phyloP scores from a whole-genome alignment of 768 basidiomycete genomes.

The Tephrocybe sp. region DNA sequence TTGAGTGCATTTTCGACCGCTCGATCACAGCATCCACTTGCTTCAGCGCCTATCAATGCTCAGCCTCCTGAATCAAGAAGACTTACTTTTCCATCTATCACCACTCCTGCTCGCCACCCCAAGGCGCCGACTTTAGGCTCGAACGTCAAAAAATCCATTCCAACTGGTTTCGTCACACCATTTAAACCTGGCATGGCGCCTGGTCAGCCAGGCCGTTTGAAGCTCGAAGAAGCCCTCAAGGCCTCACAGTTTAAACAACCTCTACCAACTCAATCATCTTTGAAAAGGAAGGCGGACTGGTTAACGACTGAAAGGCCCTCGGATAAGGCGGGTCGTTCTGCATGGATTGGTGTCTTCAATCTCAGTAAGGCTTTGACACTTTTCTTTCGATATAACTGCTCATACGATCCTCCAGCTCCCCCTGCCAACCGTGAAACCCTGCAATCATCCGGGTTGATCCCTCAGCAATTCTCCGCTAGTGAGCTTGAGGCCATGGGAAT shows the following conservation, averaged over 20 bases:
- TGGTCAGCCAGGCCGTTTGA: slow-evolving; percentile 35
- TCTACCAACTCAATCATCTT: slow-evolving; percentile 8
- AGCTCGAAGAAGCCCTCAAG: slow-evolving; percentile 23
- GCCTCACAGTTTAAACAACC: slow-evolving; percentile 9
- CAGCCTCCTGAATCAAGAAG: slow-evolving; percentile 2
- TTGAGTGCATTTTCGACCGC: slow-evolving; percentile 15
- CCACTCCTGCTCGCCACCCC: slow-evolving; percentile 16
- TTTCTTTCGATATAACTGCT: background rate
- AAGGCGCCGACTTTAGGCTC: slow-evolving; percentile 1
- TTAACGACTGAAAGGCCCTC: slow-evolving; percentile 15
- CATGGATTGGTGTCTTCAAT: slow-evolving; percentile 35
- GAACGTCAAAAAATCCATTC: slow-evolving; percentile 21
- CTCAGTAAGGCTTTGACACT: slow-evolving; percentile 32
- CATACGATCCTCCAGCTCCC: slow-evolving; percentile 25
- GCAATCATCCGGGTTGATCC: slow-evolving; percentile 45
- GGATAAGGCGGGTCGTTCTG: slow-evolving; percentile 1
- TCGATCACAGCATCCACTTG: slow-evolving; percentile 36
- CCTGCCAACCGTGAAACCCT: slow-evolving; percentile 42
- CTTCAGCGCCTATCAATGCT: slow-evolving; percentile 24
- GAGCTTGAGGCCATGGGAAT: slow-evolving; percentile 51
- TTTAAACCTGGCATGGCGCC: slow-evolving; percentile 56
- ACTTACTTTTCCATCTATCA: slow-evolving; percentile 1
- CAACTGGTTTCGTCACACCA: slow-evolving; percentile 55
- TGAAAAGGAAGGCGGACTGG: slow-evolving; percentile 12
- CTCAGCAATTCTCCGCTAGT: slow-evolving; percentile 41